A percentile compares a stretch with the other conserved stretches of the same genome.
These are phyloP conservation scores for Candida freyschussii DNA, from an alignment of 1,139 yeast genomes.

Conservation along the genomic window DNA sequence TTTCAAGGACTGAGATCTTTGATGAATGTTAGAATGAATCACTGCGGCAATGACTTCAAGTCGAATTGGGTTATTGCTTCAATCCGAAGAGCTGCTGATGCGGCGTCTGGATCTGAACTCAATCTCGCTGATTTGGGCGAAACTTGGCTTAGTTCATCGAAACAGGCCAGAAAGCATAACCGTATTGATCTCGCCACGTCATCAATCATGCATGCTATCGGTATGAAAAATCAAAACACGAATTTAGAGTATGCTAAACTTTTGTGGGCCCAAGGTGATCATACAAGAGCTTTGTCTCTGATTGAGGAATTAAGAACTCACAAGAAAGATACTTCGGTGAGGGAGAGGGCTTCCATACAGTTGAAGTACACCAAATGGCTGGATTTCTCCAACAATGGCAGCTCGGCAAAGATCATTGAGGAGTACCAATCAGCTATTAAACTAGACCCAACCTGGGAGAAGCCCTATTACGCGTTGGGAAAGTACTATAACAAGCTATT, in stretches of 20 bases:
- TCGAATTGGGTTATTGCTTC: conserved; percentile 59
- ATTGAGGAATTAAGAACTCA: conserved; percentile 32
- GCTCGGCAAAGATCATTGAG: conserved; percentile 65
- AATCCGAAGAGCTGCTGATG: conserved; percentile 52
- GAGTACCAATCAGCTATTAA: conserved; percentile 61
- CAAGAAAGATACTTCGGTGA: conserved; percentile 15
- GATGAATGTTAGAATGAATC: conserved; percentile 35
- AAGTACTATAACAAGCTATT: conserved; percentile 71
- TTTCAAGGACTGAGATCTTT: conserved; percentile 23
- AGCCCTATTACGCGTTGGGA: conserved; percentile 77
- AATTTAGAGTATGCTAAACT: conserved; percentile 79
- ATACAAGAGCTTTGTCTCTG: conserved; percentile 74
- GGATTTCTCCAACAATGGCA: conserved; percentile 80
- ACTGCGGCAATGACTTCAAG: conserved; percentile 58
- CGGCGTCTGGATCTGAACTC: conserved; percentile 34
- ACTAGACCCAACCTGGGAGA: conserved; percentile 65
- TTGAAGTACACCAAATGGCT: conserved; percentile 86
- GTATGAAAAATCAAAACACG: conserved; percentile 43
- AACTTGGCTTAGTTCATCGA: conserved; percentile 57
- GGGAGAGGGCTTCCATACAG: conserved; percentile 49
- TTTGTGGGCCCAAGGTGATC: conserved; percentile 88
- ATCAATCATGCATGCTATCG: conserved; percentile 65
- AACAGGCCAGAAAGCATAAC: conserved; percentile 62
- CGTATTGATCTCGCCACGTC: conserved; percentile 73
- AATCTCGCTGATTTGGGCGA: conserved; percentile 40